Evolutionary conservation across 352 stramenopile species (phyloP), one percentile per base, ranked within the genome.

Genomic region (Globisporangium paroecandrum): DNA sequence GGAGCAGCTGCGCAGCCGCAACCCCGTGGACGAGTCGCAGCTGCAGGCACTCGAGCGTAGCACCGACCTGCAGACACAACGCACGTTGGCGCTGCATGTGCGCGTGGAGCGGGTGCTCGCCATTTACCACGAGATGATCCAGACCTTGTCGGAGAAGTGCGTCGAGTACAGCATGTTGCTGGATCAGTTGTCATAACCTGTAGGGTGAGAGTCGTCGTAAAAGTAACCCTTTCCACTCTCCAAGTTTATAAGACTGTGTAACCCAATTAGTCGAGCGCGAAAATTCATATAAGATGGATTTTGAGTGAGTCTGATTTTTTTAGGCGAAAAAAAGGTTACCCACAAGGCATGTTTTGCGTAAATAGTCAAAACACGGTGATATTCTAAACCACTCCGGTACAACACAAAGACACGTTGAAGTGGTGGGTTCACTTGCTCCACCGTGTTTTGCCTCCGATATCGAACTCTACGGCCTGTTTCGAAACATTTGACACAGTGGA

Each of bases 101-200:
- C 72, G 79, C 60, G 74, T 89, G 34, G 77, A 89, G 60, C 77
- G 77, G 3, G 58, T 89, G 61, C 72, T 91, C 34, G 55, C 69
- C 20, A 72, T 75, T 22, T 89, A 91, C 71, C 81, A 88, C 73
- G 76, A 89, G 67, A 82, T 89, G 81, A 78, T 91, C 56, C 76
- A 85, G 72, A 72, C 89, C 57, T 65, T 91, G 63, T 91, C 83
- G 1, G 77, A 87, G 69, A 91, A 91, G 65, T 89, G 77, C 62
- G 82, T 89, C 70, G 80, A 90, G 76, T 84, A 79, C 72, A 82
- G 76, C 54, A 61, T 74, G 12, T 58, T 90, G 36, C 68, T 90
- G 62, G 77, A 90, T 27, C 77, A 90, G 58, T 57, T 90, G 9
- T 27, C 47, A 29, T 32, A 32, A 32, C 29, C 29, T 32, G 29